Evolutionary conservation across 2,329 filamentous ascomycete species (phyloP), one percentile per base, ranked within the genome.

Genomic region (Calonectria henricotiae): DNA sequence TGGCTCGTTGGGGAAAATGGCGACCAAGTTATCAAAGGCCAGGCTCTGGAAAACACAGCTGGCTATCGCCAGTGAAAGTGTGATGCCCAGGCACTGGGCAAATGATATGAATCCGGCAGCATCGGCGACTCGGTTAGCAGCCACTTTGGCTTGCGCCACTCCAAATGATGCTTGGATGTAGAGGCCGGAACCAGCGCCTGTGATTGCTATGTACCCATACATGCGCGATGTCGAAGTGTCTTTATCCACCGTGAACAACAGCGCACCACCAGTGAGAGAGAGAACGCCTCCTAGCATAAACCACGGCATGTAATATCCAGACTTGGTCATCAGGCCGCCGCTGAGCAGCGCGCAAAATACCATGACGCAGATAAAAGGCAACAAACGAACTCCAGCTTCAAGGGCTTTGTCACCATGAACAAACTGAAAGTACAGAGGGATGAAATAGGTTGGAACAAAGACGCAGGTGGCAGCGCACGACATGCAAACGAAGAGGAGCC

Each of bases 281-380:
- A 80, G 32, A 7, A 68, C 71, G 4, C 77, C 78, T 1, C 77
- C 80, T 3, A 75, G 13, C n/a, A 82, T 65, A 67, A 79, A 82
- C 62, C 81, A 77, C 5, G 76, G 69, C 46, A 76, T 78, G 71
- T 86, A 87, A 41, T 80, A 79, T 41, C 82, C 80, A 4, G 82
- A 65, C 1, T 75, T 74, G 0, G 82, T 79, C 44, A 88, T 79
- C 1, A 84, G 60, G 4, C 71, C 76, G 7, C 85, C 85, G 41
- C 80, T 78, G 11, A 82, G 30, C 60, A 85, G 76, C 39, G 80
- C 76, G 32, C 77, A 77, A 66, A 80, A 71, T 37, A 83, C 83
- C 54, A 84, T 76, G 12, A 82, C 69, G 27, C 82, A 74, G 63
- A 64, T 49, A n/a, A 51, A 64, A 5, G 62, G 62, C 13, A 64